These are phyloP conservation scores for Candida ulmi DNA, from an alignment of 805 yeast genomes.

Conservation along the genomic window DNA sequence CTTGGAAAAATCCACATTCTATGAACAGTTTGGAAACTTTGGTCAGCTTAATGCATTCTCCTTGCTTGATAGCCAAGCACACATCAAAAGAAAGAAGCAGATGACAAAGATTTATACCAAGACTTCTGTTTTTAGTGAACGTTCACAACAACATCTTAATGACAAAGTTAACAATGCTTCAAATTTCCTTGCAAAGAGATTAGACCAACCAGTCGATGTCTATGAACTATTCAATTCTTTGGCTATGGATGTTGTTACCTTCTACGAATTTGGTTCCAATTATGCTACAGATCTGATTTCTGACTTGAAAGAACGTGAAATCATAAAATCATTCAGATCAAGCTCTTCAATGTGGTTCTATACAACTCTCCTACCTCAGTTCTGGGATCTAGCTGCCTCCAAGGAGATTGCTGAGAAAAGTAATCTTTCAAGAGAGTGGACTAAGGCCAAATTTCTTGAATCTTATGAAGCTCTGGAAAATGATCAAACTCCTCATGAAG, in stretches of 20 bases:
- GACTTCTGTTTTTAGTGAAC: slow-evolving; percentile 28
- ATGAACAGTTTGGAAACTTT: slow-evolving; percentile 54
- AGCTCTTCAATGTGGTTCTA: slow-evolving; percentile 61
- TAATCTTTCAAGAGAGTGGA: slow-evolving; percentile 40
- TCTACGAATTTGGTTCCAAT: slow-evolving; percentile 50
- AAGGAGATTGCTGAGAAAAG: slow-evolving; percentile 33
- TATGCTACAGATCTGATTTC: slow-evolving; percentile 40
- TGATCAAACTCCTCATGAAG: slow-evolving; percentile 12
- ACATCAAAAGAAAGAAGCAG: slow-evolving; percentile 35
- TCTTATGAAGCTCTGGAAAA: slow-evolving; percentile 15
- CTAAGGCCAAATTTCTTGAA: slow-evolving; percentile 23
- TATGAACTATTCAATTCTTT: slow-evolving; percentile 60
- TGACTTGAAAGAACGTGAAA: slow-evolving; percentile 33
- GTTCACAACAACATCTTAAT: slow-evolving; percentile 29
- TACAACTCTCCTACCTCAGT: slow-evolving; percentile 53
- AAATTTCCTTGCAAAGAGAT: slow-evolving; percentile 10
- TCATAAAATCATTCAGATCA: slow-evolving; percentile 39
- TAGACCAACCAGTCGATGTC: slow-evolving; percentile 39
- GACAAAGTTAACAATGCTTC: slow-evolving; percentile 26
- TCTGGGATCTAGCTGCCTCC: slow-evolving; percentile 46
- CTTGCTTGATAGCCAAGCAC: slow-evolving; percentile 41
- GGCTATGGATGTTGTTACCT: slow-evolving; percentile 66
- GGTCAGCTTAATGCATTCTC: slow-evolving; percentile 58
- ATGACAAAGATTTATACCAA: slow-evolving; percentile 42
- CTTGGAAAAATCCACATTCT: slow-evolving; percentile 51